Conservation (phyloP, 2,329 filamentous ascomycete species). For the Cladosporium sp. region DNA sequence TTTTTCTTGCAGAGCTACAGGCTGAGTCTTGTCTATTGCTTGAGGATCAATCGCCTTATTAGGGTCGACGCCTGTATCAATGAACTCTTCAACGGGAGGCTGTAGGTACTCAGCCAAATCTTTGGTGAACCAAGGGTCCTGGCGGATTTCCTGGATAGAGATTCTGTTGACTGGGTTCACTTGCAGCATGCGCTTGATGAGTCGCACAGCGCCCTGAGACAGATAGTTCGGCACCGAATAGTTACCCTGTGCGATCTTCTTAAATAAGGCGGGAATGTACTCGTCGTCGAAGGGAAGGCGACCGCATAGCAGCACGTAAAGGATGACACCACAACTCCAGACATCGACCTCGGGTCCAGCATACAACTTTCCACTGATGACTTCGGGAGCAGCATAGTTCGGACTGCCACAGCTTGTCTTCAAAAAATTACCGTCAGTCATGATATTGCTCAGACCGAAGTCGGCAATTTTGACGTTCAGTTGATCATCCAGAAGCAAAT, state of each 20-base stretch:
- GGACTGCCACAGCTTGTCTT: conserved; percentile 98
- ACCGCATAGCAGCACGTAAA: conserved; percentile 65
- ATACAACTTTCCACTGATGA: conserved; percentile 96
- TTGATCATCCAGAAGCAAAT: conserved; percentile 88
- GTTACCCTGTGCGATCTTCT: conserved; percentile 93
- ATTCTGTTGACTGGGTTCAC: conserved; percentile 93
- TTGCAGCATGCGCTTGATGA: conserved; percentile 92
- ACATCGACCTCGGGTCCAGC: conserved; percentile 97
- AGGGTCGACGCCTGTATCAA: conserved; percentile 90
- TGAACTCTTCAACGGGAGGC: conserved; percentile 85
- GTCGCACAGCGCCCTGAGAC: conserved; percentile 72
- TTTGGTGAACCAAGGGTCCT: conserved; percentile 90
- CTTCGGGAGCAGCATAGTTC: conserved; percentile 96
- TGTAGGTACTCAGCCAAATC: conserved; percentile 84
- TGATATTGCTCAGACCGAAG: conserved; percentile 98
- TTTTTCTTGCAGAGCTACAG: conserved; percentile 78
- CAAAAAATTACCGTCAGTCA: conserved; percentile 98
- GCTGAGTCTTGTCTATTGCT: conserved; percentile 76
- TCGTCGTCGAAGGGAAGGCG: conserved; percentile 94
- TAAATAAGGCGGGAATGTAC: conserved; percentile 94
- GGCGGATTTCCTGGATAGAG: conserved; percentile 88
- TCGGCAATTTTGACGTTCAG: conserved; percentile 99
- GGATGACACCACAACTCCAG: conserved; percentile 77
- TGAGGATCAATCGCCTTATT: conserved; percentile 85
- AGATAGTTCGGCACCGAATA: conserved; percentile 93